phyloP scores from a whole-genome alignment of 129 eudicot genomes.

The Lonicera japonica region DNA sequence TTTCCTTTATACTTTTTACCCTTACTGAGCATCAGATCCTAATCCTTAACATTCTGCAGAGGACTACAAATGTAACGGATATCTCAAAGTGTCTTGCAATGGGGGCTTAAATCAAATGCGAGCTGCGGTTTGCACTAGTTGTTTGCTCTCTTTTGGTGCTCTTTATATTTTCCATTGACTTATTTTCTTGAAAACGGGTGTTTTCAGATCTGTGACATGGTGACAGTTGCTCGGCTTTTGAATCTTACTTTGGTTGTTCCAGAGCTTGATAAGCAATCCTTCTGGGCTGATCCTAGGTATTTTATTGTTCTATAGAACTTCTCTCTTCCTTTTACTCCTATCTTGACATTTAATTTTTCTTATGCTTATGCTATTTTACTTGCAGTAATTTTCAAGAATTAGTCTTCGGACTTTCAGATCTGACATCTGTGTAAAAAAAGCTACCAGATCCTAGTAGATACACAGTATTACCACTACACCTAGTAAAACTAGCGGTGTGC shows the following conservation, averaged over 20 bases:
- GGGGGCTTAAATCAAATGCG: conserved; percentile 99
- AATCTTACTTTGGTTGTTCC: conserved; percentile 97
- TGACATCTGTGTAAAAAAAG: no score
- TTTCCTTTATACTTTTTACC: neutral
- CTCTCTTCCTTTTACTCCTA: neutral
- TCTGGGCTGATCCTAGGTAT: conserved; percentile 98
- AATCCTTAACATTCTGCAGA: conserved; percentile 43
- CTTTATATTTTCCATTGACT: conserved; percentile 5
- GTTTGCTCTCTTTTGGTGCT: conserved; percentile 1
- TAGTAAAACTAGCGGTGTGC: no score
- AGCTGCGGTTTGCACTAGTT: conserved; percentile 70
- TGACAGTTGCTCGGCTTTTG: conserved; percentile 82
- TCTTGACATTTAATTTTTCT: conserved; percentile 1
- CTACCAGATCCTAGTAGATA: no score
- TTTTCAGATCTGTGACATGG: conserved; percentile 98
- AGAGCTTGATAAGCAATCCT: conserved; percentile 91
- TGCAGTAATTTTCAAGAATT: conserved; percentile 96
- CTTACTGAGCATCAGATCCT: neutral
- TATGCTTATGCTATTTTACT: conserved; percentile 17
- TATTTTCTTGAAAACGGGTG: conserved; percentile 4
- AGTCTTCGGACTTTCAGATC: no score
- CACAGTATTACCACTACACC: no score
- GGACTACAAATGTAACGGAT: conserved; percentile 85
- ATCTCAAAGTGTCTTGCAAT: conserved; percentile 81
- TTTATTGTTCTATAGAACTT: neutral